phyloP scores from a whole-genome alignment of 2,329 filamentous ascomycete species.

The Sporothrix mexicana region DNA sequence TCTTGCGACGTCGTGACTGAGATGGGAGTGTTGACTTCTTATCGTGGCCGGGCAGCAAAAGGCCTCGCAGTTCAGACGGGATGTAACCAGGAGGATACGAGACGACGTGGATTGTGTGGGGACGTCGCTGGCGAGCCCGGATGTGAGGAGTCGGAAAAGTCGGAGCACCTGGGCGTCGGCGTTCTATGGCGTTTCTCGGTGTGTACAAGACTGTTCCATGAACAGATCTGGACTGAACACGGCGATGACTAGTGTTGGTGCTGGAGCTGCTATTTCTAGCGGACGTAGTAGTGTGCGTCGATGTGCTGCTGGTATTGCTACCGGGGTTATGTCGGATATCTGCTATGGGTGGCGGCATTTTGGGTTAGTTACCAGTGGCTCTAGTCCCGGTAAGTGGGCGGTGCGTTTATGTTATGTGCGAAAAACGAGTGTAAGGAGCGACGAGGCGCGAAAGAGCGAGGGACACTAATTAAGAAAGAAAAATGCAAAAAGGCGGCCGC shows the following conservation, averaged over 20 bases:
- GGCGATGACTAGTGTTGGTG: background rate
- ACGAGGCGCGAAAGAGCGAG: background rate
- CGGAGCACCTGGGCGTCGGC: constrained; percentile 39
- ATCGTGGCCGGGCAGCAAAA: constrained; percentile 22
- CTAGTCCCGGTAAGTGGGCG: background rate
- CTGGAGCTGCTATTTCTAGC: background rate
- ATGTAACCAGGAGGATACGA: constrained; percentile 53
- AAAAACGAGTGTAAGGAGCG: background rate
- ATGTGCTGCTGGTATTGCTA: background rate
- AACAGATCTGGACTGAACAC: constrained; percentile 37
- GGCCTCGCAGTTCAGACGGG: constrained; percentile 47
- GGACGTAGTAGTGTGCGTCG: background rate
- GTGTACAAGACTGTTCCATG: constrained; percentile 43
- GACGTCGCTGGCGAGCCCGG: constrained; percentile 57
- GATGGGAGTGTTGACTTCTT: background rate
- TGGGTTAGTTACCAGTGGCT: constrained; percentile 29
- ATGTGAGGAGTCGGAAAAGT: constrained; percentile 51
- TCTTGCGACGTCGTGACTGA: background rate
- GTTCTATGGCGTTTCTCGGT: constrained; percentile 36
- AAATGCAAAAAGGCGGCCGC: background rate
- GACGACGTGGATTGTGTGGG: constrained; percentile 62
- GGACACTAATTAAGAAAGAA: background rate
- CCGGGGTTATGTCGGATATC: constrained; percentile 26
- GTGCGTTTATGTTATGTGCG: background rate
- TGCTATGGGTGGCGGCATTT: constrained; percentile 22